Evolutionary conservation across 78 protist species (phyloP).

Genomic region (Emiliania huxleyi): DNA sequence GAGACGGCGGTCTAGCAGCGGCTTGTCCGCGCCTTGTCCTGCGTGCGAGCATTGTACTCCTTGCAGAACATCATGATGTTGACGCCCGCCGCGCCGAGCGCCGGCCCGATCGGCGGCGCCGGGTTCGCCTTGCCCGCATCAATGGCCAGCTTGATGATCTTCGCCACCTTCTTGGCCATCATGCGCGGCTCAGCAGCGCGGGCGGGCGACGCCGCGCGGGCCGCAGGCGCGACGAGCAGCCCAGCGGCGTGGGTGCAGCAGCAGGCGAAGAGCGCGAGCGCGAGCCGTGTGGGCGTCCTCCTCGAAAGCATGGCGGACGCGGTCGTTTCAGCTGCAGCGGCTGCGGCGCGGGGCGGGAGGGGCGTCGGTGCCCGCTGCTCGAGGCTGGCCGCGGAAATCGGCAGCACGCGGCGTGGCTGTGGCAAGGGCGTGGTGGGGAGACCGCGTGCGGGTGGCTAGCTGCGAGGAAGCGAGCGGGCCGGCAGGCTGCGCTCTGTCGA

Average conservation of each 20-base stretch:
- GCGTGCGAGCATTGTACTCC: conserved; percentile 51
- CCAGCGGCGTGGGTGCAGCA: not conserved
- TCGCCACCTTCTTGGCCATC: not conserved
- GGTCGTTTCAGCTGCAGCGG: too few relatives aligned
- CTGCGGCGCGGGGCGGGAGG: too few relatives aligned
- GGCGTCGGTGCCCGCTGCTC: too few relatives aligned
- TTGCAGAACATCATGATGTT: conserved; percentile 64
- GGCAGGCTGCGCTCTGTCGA: too few relatives aligned
- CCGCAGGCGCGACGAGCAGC: not conserved
- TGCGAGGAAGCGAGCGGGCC: too few relatives aligned
- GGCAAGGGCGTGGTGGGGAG: too few relatives aligned
- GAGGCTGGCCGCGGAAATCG: too few relatives aligned
- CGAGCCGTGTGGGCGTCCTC: not conserved
- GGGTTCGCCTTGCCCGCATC: conserved; percentile 64
- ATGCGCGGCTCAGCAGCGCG: not conserved
- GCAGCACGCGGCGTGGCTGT: too few relatives aligned
- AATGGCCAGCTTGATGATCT: conserved; percentile 27
- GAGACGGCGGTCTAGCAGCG: too few relatives aligned
- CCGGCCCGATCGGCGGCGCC: conserved; percentile 70
- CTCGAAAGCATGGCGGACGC: not conserved
- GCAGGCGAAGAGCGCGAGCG: not conserved
- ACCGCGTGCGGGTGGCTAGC: too few relatives aligned
- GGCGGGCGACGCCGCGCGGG: not conserved
- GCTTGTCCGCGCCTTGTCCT: too few relatives aligned
- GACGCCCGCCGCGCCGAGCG: conserved; percentile 60